These are phyloP conservation scores for Teunomyces atbi DNA, from an alignment of 805 yeast species.

Conservation along the genomic window DNA sequence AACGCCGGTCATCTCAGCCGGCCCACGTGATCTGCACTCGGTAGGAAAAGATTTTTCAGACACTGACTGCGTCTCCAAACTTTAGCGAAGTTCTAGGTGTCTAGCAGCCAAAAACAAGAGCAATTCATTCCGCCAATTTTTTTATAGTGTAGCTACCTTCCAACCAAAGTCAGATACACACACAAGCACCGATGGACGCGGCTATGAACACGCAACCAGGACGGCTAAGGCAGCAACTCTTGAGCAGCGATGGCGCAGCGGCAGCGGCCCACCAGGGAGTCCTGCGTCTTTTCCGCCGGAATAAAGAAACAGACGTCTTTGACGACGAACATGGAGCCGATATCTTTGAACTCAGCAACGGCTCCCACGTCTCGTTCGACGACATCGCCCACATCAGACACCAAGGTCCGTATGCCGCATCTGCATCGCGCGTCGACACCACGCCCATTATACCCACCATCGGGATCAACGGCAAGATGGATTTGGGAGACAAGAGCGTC, in stretches of 20 bases:
- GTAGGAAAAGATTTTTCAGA: background rate
- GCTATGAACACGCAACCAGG: conserved; percentile 14
- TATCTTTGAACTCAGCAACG: conserved; percentile 32
- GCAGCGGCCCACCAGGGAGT: conserved; percentile 24
- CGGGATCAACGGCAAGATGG: conserved; percentile 17
- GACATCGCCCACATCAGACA: conserved; percentile 65
- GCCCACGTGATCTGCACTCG: background rate
- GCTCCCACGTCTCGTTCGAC: conserved; percentile 52
- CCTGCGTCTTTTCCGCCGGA: conserved; percentile 43
- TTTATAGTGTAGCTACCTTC: background rate
- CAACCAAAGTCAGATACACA: background rate
- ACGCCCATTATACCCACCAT: conserved; percentile 77
- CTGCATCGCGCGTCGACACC: conserved; percentile 46
- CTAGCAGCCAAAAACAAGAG: background rate
- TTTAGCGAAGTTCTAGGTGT: background rate
- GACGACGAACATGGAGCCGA: conserved; percentile 41
- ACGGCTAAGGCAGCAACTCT: conserved; percentile 32
- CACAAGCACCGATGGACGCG: conserved; percentile 6
- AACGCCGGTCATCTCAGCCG: background rate
- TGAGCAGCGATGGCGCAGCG: conserved; percentile 28
- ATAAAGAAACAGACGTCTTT: conserved; percentile 29
- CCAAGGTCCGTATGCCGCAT: conserved; percentile 61
- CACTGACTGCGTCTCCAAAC: background rate
- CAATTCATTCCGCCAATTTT: background rate
- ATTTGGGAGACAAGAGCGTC: background rate